Evolutionary conservation across 306 rosid species (phyloP), one percentile per base, ranked within the genome.

Genomic region (Herpetospermum pedunculosum): DNA sequence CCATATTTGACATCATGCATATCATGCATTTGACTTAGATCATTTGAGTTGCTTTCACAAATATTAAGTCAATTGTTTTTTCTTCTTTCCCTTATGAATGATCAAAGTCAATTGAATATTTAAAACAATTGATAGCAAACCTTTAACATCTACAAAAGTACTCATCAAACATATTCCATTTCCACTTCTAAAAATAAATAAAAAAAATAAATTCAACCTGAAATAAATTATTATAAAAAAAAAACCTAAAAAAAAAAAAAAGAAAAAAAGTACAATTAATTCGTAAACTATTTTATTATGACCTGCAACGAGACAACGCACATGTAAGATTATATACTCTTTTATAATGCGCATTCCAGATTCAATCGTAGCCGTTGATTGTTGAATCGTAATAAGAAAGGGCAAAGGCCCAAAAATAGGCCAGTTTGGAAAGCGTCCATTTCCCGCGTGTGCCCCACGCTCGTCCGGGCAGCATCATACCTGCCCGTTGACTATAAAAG

Each of bases 401-500:
- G 32, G 21, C 19, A 0, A 5, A 15, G 65, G 4, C 30, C 62
- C 0, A 14, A 14, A 28, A 59, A n/a, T n/a, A 59, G 40, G 34
- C 62, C 62, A 29, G 21, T 59, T 59, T 29, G 21, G 38, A 29
- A 53, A 9, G 59, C 30, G 59, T 23, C 59, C 59, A 53, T 23
- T 53, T 23, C 32, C 12, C 62, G 62, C 62, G 62, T 54, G 62
- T 54, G 6, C 2, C 18, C 34, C 62, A 54, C 62, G 62, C 62
- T n/a, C n/a, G 53, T 16, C 2, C 48, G 71, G 71, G 71, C 30
- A 64, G 71, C 30, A 13, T 16, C 50, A 41, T 68, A 23, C 10
- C 73, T 68, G 37, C 53, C 73, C 53, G 73, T 44, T 68, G 73
- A 68, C 53, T 68, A 68, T 68, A 68, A 68, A 68, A 43, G 9